Conservation (phyloP, 2,329 filamentous ascomycete species). For the Blumeria graminis region DNA sequence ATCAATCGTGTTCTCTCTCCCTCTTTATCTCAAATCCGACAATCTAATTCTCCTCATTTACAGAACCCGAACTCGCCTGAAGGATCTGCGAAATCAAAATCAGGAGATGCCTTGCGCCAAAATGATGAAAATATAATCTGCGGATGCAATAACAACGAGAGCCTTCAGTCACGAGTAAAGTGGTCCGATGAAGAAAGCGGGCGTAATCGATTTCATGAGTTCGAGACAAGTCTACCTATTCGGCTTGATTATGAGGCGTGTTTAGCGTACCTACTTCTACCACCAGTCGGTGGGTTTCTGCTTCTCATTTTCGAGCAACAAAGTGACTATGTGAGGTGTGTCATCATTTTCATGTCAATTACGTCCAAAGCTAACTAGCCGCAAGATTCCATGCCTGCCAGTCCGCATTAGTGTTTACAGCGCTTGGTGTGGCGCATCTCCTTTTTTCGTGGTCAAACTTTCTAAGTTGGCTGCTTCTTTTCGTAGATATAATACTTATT, state of each 20-base stretch:
- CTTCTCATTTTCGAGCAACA: conserved; percentile 74
- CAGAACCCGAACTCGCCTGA: too few relatives aligned
- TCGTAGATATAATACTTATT: conserved; percentile 53
- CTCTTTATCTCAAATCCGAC: neutral
- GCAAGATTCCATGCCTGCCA: conserved; percentile 90
- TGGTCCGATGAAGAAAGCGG: conserved; percentile 8
- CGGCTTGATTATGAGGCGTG: conserved; percentile 77
- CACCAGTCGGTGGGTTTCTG: conserved; percentile 66
- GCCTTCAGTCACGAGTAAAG: conserved; percentile 23
- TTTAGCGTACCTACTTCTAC: conserved; percentile 64
- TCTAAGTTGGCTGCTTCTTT: conserved; percentile 61
- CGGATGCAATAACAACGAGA: conserved; percentile 5
- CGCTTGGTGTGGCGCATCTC: conserved; percentile 52
- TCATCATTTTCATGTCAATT: conserved; percentile 1
- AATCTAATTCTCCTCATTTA: too few relatives aligned
- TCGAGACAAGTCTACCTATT: conserved; percentile 73
- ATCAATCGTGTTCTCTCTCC: conserved; percentile 59
- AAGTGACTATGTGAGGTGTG: conserved; percentile 84
- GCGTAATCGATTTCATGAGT: conserved; percentile 44
- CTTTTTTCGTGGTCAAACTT: conserved; percentile 68
- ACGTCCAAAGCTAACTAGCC: neutral
- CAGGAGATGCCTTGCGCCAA: too few relatives aligned
- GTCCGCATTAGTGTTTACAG: conserved; percentile 58
- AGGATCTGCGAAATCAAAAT: too few relatives aligned
- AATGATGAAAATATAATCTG: too few relatives aligned